These are phyloP conservation scores for Exobasidium rhododendri DNA, from an alignment of 1,284 basidiomycete species.

Conservation along the genomic window DNA sequence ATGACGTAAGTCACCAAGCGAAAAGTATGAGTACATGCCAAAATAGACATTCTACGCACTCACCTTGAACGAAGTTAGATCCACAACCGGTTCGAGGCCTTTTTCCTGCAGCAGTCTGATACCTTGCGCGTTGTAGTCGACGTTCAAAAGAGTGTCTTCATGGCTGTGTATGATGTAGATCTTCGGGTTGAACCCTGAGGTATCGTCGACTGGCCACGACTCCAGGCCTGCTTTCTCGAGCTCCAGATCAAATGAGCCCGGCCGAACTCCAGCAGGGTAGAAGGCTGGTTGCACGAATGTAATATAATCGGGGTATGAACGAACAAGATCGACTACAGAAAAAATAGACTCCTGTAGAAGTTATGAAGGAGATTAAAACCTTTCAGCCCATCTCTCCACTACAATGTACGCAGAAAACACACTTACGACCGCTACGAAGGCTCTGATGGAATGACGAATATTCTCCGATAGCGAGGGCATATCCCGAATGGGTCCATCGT, in stretches of 20 bases:
- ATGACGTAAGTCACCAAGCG: too few species aligned
- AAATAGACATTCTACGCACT: not conserved
- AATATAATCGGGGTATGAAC: conserved; percentile 4
- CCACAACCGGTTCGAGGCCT: not conserved
- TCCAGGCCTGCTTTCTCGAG: conserved; percentile 1
- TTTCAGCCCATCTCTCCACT: not conserved
- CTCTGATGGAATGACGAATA: not conserved
- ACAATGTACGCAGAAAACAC: not conserved
- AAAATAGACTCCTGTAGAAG: not conserved
- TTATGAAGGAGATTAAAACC: too few species aligned
- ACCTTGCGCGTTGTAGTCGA: conserved; percentile 22
- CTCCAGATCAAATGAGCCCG: not conserved
- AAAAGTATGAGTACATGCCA: not conserved
- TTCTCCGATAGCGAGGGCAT: not conserved
- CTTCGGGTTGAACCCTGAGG: not conserved
- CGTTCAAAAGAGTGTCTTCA: conserved; percentile 23
- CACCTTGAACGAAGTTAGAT: conserved; percentile 2
- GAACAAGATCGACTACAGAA: not conserved
- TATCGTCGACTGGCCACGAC: not conserved
- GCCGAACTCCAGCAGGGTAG: not conserved
- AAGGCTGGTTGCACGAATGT: conserved; percentile 6
- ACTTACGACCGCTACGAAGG: conserved; percentile 9
- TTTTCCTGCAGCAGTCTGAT: not conserved
- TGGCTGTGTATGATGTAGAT: conserved; percentile 12
- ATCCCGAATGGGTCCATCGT: not conserved